Base-by-base conservation (phyloP, 2,329 filamentous ascomycete species). In the Fusarium mundagurra region DNA sequence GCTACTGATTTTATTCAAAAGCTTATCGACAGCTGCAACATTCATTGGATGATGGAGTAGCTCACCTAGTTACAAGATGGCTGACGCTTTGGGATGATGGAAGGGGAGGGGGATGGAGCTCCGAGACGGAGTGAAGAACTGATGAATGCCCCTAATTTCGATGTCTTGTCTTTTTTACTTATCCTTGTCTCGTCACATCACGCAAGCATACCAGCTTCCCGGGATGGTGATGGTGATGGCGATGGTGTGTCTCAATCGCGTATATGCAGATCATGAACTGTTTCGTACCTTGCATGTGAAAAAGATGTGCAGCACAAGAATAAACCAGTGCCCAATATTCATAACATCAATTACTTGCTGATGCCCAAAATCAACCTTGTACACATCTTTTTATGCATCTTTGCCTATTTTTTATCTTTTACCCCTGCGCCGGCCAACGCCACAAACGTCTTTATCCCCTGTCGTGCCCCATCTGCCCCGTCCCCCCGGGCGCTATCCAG, bases 401-500 rank as follows among this genome's bases (percentile, higher is more conserved):
- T 47, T 41, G 20, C 47, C 48, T 33, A 47, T 18, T 45, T 64
- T 66, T 66, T 59, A 48, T 34, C 50, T 45, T 69, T 60, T 66
- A 58, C 66, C 68, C 71, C 58, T 66, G 51, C 67, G 58, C 71
- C 71, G 41, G 48, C 44, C 41, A 64, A 53, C 71, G 71, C 71
- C 71, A 73, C 71, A 74, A 73, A 71, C 66, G 67, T 67, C 53
- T 34, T 48, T 22, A 71, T 57, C 58, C 58, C 36, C 48, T 69
- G 65, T n/a, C 27, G 11, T 64, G 44, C 41, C 48, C 65, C 61
- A 51, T 58, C 60, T 50, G 55, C 31, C 41, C 54, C 24, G n/a
- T 10, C 8, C 55, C 55, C 57, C 43, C 57, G 41, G 60, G 57
- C 55, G 43, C 55, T 68, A 54, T 60, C 63, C 39, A 68, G 41